These are phyloP conservation scores for Chytriomyces sp. DNA, from an alignment of 192 early-diverging fungal genomes.

Conservation along the genomic window DNA sequence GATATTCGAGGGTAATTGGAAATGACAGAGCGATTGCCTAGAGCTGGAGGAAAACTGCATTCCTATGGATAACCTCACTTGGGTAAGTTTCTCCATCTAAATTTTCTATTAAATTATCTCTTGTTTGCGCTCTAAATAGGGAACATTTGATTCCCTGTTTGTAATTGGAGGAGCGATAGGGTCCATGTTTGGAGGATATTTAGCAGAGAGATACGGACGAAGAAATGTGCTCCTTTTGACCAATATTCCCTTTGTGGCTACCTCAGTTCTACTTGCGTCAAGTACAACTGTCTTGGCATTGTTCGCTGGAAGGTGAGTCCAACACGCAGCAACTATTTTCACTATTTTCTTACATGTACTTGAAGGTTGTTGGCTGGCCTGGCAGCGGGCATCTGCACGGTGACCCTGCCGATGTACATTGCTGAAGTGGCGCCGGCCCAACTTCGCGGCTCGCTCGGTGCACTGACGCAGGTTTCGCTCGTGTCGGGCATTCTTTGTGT, in stretches of 20 bases:
- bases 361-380: constrained; percentile 74
- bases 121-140: constrained; percentile 28
- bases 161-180: constrained; percentile 79
- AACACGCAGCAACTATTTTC: too few species aligned
- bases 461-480: constrained; percentile 82
- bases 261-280: constrained; percentile 64
- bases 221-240: constrained; percentile 66
- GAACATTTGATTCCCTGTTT: too few species aligned
- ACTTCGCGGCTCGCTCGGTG: constrained; percentile 72
- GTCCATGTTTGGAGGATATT: constrained; percentile 73
- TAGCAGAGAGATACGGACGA: constrained; percentile 69
- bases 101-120: too few species aligned
- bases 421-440: constrained; percentile 71
- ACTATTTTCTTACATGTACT: too few species aligned
- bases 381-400: constrained; percentile 72
- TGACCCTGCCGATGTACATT: constrained; percentile 80
- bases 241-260: constrained; percentile 64
- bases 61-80: constrained; percentile 43
- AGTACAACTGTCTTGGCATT: too few species aligned
- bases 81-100: not conserved
- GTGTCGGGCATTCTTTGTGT: constrained; percentile 77
- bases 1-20: too few species aligned
- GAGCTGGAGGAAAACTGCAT: constrained; percentile 30
- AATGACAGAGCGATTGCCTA: constrained; percentile 35
- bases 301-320: too few species aligned